Base-by-base conservation (phyloP, 441 rosid species). In the Brassica hybrid region DNA sequence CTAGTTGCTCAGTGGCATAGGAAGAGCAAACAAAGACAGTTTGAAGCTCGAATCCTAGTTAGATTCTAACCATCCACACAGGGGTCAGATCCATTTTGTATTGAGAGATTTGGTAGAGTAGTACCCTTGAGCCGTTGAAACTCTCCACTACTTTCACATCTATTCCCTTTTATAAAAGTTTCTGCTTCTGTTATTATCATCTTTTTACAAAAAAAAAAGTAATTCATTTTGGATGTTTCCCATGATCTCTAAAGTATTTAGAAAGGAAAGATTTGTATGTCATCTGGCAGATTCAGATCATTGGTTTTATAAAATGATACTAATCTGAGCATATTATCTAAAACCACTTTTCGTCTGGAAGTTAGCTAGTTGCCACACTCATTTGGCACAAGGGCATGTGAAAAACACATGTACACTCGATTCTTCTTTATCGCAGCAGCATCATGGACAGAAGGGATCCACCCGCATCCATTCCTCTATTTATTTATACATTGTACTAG, bases 1-100 rank as follows among this genome's bases (percentile, higher is more conserved):
- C 30, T 58, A 19, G 30, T 58, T 58, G n/a, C 62, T 10, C n/a
- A 21, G 25, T 23, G 6, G 76, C 76, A 13, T 12, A 64, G 59
- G 41, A 61, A 8, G 30, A 70, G 60, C 25, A 11, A 36, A 38
- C 6, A 21, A 11, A 48, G 63, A 2, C 19, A 48, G 5, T 17
- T 2, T 21, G 8, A 36, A 48, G n/a, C 62, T 57, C n/a, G 4
- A 57, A 56, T 12, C 36, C 6, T 32, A 32, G 36, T 32, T 32
- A 32, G 1, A 32, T 32, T 5, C 6, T 32, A 36, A 7, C 10
- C 41, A 36, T 36, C 41, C 41, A 7, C 41, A 36, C 41, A 36
- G 11, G 41, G 41, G 41, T 36, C 41, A 36, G 41, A 36, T 7
- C 41, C 41, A 36, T 8, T 36, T 36, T 36, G 10, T 36, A 8